A percentile compares a stretch with the other conserved stretches of the same genome.
phyloP scores from a whole-genome alignment of 331 rosid genomes.

The Saraca asoca region DNA sequence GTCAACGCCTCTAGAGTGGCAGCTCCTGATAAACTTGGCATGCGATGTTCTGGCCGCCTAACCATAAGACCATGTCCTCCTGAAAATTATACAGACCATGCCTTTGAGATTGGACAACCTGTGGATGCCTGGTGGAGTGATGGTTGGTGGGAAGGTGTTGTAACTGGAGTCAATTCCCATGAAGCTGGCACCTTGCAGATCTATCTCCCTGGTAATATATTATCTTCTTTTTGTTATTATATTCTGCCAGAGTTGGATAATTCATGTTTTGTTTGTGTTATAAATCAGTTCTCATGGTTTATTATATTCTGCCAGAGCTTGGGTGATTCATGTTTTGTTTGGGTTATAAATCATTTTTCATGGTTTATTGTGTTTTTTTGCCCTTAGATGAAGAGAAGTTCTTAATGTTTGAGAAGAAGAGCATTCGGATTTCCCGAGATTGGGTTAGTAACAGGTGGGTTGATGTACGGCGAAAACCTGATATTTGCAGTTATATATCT shows the following conservation, averaged over 20 bases:
- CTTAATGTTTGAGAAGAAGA: constrained; percentile 44
- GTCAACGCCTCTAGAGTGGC: constrained; percentile 66
- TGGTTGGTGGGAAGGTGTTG: constrained; percentile 92
- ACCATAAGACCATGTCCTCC: constrained; percentile 66
- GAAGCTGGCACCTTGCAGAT: constrained; percentile 55
- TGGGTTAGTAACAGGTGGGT: constrained; percentile 70
- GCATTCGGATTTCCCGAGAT: constrained; percentile 65
- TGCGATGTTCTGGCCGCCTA: constrained; percentile 69
- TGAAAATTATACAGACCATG: constrained; percentile 28
- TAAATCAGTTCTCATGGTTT: constrained; percentile 17
- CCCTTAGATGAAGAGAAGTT: constrained; percentile 63
- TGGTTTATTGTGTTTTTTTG: constrained; percentile 36
- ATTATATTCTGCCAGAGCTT: constrained; percentile 11
- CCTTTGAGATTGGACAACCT: constrained; percentile 58
- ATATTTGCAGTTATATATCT: constrained; percentile 50
- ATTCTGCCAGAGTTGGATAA: background rate
- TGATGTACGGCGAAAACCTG: constrained; percentile 50
- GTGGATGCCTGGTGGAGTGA: constrained; percentile 88
- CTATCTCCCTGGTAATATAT: constrained; percentile 48
- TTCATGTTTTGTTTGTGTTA: background rate
- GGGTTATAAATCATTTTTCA: constrained; percentile 13
- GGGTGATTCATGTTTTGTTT: background rate
- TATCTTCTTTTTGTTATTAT: background rate
- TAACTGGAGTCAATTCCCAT: constrained; percentile 46
- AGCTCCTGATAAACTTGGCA: constrained; percentile 67